Base-by-base conservation (phyloP, 1,284 basidiomycete species). In the Trichosporon sp. region DNA sequence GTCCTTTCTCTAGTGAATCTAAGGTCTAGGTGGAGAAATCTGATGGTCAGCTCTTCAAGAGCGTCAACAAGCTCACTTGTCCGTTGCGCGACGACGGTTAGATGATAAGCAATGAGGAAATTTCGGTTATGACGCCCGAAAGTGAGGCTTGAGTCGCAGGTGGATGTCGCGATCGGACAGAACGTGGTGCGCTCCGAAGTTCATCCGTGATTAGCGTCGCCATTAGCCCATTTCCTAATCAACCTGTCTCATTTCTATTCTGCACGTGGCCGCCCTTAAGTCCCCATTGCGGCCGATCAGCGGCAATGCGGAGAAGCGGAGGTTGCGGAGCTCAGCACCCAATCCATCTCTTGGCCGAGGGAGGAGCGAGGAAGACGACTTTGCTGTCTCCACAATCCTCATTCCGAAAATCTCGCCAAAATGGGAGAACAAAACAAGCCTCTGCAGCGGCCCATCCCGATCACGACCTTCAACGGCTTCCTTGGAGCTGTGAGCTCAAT, bases 381-480 rank as follows among this genome's bases (percentile, higher is more conserved):
- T 46, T 61, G 37, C n/a, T 19, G 26, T 61, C 32, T 56, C 43
- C 35, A 59, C 66, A 67, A 19, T 14, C 32, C 12, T 31, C 12
- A 31, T n/a, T 35, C 59, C 14, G 14, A 37, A 63, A 63, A 63
- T n/a, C 32, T 21, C 59, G 59, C 10, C 48, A 64, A 54, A 14
- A 69, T 69, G 68, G 68, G 68, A 54, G 68, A 69, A 65, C 43
- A 56, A n/a, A 21, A n/a, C 32, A 63, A 63, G 59, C 19, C 59
- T 8, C 12, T 8, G 32, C 35, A 69, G 19, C 16, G 56, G 26
- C 71, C 71, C 67, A 92, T 92, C 76, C 91, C 91, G 5, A 90
- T 94, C 75, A 94, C 92, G 2, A 90, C 93, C 72, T 92, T 94
- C 83, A 94, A 92, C 16, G 92, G 92, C 19, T 94, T 93, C 68